Evolutionary conservation across 192 early-diverging fungal genomes (phyloP), one percentile per base, ranked within the genome.

Genomic region (Oehlia diaphana): DNA sequence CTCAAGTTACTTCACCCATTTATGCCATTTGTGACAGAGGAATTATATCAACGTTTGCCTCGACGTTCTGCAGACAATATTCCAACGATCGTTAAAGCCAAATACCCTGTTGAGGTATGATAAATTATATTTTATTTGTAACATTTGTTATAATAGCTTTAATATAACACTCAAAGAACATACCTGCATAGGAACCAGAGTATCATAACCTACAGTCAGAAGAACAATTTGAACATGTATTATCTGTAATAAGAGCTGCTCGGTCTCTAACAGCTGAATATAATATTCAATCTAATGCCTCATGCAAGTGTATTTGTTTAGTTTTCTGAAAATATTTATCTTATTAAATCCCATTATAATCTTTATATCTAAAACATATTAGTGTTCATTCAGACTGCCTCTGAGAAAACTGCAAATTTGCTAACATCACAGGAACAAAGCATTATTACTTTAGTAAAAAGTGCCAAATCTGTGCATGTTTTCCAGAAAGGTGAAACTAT

Each of bases 21-120:
- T 88, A 98, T 98, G 95, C 98, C 98, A 21, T 99, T 94, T 84
- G 92, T 99, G 67, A 99, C 98, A 47, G 98, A 99, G 84, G 98
- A 99, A 88, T 89, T 99, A 82, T 99, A 92, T 89, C 98, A 99
- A 87, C 93, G 97, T 72, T 85, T 98, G 49, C 95, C 93, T 28
- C 91, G 95, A 26, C 92, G 96, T 71, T 84, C 88, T 42, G 91
- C 89, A 69, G 94, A 96, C 80, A 78, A 79, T 31, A 83, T 82
- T 63, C 70, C 80, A 26, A 84, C 95, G 16, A 98, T 99, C 74
- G 92, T 93, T 87, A 87, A 90, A 77, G 86, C 94, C 3, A 74
- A 78, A 62, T 94, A 89, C 79, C 93, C 93, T 37, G 83, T 79
- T 77, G 81, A 76, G 50, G 77, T 78, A 69, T 39, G 14, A 9